These are phyloP conservation scores for Musa itinerans DNA, from an alignment of 176 grass and related monocot genomes.

Conservation along the genomic window DNA sequence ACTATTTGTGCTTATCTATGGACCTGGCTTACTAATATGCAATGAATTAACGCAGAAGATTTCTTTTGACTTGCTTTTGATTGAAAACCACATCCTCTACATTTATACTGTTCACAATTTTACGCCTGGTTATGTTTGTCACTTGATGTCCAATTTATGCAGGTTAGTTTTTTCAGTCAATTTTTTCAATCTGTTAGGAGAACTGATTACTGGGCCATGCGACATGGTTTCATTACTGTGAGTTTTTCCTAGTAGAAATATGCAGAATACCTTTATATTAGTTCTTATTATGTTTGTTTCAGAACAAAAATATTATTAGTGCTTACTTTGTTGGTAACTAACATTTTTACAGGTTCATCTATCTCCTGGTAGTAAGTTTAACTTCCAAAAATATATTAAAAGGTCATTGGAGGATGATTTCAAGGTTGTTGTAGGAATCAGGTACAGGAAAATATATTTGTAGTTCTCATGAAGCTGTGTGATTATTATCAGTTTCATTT, in stretches of 20 bases:
- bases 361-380: slow-evolving; percentile 79
- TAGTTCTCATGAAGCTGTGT: not conserved
- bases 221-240: slow-evolving; percentile 85
- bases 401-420: slow-evolving; percentile 16
- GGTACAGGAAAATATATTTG: slow-evolving; percentile 17
- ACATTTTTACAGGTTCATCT: slow-evolving; percentile 55
- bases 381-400: slow-evolving; percentile 92
- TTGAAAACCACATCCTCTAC: slow-evolving; percentile 18
- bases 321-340: not conserved
- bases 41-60: too few species aligned
- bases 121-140: not conserved
- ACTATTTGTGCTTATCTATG: too few species aligned
- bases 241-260: slow-evolving; percentile 8
- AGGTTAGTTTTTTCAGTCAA: slow-evolving; percentile 82
- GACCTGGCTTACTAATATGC: not conserved
- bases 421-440: slow-evolving; percentile 85
- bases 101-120: slow-evolving; percentile 50
- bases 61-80: not conserved
- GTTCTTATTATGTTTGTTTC: not conserved
- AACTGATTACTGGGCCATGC: slow-evolving; percentile 65
- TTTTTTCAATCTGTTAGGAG: slow-evolving; percentile 64
- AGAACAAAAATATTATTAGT: not conserved
- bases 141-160: slow-evolving; percentile 25
- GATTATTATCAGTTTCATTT: too few species aligned
- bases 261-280: too few species aligned